Percentiles rank a stretch among this genome's conserved stretches.
Conservation (phyloP, 495 filamentous ascomycete genomes). For the Talaromyces stipitatus region DNA sequence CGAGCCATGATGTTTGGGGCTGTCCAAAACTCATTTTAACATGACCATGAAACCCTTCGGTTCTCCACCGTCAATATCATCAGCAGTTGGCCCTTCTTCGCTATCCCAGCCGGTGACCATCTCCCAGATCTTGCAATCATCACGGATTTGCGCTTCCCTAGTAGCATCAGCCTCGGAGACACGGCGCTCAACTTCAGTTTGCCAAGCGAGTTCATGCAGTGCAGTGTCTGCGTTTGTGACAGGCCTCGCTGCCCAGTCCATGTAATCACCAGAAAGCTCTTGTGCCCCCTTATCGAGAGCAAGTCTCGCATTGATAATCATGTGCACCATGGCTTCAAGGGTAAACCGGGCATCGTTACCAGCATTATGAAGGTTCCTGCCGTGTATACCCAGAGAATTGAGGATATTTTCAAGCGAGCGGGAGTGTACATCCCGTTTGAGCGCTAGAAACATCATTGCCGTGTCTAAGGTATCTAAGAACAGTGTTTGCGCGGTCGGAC, state of each 20-base stretch:
- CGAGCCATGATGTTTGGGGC: no score
- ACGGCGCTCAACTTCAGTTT: slow-evolving; percentile 10
- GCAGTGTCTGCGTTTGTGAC: neutral
- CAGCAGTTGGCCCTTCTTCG: neutral
- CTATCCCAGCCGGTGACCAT: slow-evolving; percentile 8
- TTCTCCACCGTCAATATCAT: neutral
- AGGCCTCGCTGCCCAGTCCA: slow-evolving; percentile 2
- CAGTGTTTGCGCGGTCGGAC: neutral
- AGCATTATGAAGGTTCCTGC: slow-evolving; percentile 74
- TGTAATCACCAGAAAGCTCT: neutral
- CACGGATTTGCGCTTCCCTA: slow-evolving; percentile 6
- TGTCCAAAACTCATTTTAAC: neutral
- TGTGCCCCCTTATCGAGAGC: neutral
- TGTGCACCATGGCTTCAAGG: slow-evolving; percentile 61
- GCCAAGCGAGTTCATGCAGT: slow-evolving; percentile 1
- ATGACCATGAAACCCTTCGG: neutral
- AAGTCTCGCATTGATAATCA: slow-evolving; percentile 39
- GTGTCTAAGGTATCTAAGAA: slow-evolving; percentile 66
- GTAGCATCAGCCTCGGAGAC: slow-evolving; percentile 1
- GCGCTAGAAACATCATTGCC: slow-evolving; percentile 53
- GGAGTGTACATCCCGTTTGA: slow-evolving; percentile 37
- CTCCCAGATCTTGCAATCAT: slow-evolving; percentile 10
- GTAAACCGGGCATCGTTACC: slow-evolving; percentile 93
- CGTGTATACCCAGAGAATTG: slow-evolving; percentile 50
- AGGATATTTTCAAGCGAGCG: slow-evolving; percentile 56